Evolutionary conservation across 1,284 basidiomycete genomes (phyloP).

Genomic region (Tylopilus sp.): DNA sequence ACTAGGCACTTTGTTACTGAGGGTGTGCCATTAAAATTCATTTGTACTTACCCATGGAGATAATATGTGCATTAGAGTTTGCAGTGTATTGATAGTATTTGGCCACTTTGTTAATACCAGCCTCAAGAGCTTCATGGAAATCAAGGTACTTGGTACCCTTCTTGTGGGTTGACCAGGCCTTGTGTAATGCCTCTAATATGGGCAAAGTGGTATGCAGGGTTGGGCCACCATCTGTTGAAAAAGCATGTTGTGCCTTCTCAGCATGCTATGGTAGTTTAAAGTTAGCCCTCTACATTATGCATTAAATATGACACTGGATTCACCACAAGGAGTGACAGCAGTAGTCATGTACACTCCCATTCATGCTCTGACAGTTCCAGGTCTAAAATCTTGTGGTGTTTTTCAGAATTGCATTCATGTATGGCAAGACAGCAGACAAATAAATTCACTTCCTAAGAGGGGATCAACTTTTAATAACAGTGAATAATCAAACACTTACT

Average conservation of each 20-base stretch:
- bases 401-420: background rate
- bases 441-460: background rate
- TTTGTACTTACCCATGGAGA: constrained; percentile 27
- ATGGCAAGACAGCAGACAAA: background rate
- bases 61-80: constrained; percentile 16
- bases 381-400: background rate
- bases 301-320: background rate
- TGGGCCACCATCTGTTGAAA: constrained; percentile 22
- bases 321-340: background rate
- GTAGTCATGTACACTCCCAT: background rate
- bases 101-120: constrained; percentile 36
- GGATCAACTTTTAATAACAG: background rate
- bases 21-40: background rate
- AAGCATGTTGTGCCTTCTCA: constrained; percentile 25
- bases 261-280: constrained; percentile 19
- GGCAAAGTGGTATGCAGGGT: constrained; percentile 22
- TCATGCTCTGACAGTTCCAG: background rate
- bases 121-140: constrained; percentile 32
- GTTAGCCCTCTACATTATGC: background rate
- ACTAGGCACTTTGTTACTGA: constrained; percentile 4
- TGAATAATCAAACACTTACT: background rate
- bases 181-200: constrained; percentile 38
- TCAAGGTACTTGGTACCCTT: constrained; percentile 22
- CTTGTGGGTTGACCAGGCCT: constrained; percentile 26
- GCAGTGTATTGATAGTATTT: constrained; percentile 32